Evolutionary conservation across 2,329 filamentous ascomycete genomes (phyloP).

Genomic region (Aspergillus terreus): DNA sequence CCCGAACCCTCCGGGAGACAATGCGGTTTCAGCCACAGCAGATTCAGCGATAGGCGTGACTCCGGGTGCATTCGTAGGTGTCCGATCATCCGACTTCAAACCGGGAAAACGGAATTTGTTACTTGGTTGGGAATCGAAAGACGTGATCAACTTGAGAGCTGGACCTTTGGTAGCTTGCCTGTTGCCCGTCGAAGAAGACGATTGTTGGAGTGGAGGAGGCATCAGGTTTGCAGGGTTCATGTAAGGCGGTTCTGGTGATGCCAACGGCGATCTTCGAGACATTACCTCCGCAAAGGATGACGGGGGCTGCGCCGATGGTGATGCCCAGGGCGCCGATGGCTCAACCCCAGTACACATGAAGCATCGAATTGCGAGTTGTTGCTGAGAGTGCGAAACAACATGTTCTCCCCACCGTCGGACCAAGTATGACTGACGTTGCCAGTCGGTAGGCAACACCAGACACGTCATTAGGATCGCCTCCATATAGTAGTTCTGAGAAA

Average conservation of each 20-base stretch:
- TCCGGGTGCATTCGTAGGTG: constrained; percentile 72
- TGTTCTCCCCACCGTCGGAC: constrained; percentile 94
- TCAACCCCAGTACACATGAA: constrained; percentile 89
- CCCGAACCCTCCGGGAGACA: constrained; percentile 66
- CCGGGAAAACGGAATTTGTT: constrained; percentile 62
- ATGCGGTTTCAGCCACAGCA: constrained; percentile 56
- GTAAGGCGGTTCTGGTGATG: constrained; percentile 59
- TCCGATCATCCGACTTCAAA: constrained; percentile 54
- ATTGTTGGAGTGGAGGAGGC: constrained; percentile 21
- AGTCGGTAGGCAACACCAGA: constrained; percentile 76
- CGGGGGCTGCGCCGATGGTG: constrained; percentile 68
- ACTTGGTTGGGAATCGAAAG: constrained; percentile 58
- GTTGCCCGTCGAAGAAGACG: constrained; percentile 50
- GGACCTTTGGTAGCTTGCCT: constrained; percentile 70
- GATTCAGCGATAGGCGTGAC: constrained; percentile 84
- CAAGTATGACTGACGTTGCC: constrained; percentile 84
- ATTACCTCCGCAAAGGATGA: constrained; percentile 40
- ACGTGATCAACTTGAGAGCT: constrained; percentile 85
- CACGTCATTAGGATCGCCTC: constrained; percentile 88
- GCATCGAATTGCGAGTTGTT: constrained; percentile 85
- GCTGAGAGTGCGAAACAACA: constrained; percentile 79
- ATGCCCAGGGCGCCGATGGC: constrained; percentile 81
- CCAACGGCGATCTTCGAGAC: constrained; percentile 29
- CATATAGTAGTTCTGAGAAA: constrained; percentile 87
- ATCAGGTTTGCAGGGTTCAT: constrained; percentile 18